These are phyloP conservation scores for Tuber umbilicatum DNA, from an alignment of 495 filamentous ascomycete species.

Conservation along the genomic window DNA sequence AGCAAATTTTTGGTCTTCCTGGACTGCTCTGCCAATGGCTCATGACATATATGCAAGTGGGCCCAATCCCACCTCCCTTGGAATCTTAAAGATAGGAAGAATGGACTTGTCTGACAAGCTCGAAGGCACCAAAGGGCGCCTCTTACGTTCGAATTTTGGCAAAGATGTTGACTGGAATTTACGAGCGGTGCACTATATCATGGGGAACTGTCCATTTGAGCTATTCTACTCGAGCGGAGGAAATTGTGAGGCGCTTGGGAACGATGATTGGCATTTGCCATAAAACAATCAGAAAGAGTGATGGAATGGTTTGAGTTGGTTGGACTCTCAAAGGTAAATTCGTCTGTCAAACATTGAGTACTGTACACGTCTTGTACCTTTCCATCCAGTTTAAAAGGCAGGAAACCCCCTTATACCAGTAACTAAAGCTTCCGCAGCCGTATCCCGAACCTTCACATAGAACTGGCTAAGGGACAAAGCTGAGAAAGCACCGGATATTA, in stretches of 20 bases:
- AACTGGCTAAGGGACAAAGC: neutral
- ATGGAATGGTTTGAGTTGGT: too few relatives aligned
- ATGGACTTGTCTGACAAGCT: neutral
- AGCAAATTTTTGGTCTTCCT: neutral
- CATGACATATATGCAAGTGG: neutral
- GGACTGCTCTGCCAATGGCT: neutral
- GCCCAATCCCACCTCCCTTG: neutral
- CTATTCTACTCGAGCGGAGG: too few relatives aligned
- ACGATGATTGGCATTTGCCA: too few relatives aligned
- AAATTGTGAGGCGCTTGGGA: too few relatives aligned
- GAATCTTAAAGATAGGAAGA: neutral
- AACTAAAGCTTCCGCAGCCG: neutral
- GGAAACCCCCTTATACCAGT: too few relatives aligned
- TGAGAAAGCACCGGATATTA: neutral
- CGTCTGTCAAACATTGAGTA: too few relatives aligned
- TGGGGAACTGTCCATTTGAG: too few relatives aligned
- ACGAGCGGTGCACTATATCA: too few relatives aligned
- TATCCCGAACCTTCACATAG: neutral
- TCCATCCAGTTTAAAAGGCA: too few relatives aligned
- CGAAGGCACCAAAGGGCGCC: neutral
- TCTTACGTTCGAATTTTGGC: neutral
- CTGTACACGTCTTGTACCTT: too few relatives aligned
- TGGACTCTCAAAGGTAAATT: too few relatives aligned
- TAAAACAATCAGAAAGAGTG: too few relatives aligned
- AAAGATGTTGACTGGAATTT: neutral